Evolutionary conservation across 2,329 filamentous ascomycete genomes (phyloP).

Genomic region (Phialophora verrucosa): DNA sequence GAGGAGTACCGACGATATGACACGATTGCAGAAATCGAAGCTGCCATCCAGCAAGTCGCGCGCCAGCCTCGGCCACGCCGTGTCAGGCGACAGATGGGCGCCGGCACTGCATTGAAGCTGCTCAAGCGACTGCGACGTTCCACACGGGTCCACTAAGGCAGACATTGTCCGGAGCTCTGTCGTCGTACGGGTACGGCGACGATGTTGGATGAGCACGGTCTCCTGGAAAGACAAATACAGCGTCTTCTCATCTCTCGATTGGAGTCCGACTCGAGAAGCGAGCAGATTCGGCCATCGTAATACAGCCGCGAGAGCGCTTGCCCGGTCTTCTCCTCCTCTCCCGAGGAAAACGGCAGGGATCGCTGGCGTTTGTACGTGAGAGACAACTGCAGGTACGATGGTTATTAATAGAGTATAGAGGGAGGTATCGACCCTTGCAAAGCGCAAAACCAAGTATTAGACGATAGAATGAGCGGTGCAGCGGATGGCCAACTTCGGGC

Average conservation of each 20-base stretch:
- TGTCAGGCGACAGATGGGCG: not conserved
- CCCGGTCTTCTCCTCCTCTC: no score
- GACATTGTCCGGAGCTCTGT: not conserved
- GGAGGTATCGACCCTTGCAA: not conserved
- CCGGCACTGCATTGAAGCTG: not conserved
- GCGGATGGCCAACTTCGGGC: no score
- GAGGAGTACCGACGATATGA: constrained; percentile 10
- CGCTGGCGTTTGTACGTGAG: no score
- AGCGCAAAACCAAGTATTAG: not conserved
- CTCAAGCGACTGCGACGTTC: not conserved
- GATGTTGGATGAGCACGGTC: no score
- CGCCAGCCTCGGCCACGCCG: not conserved
- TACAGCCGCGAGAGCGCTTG: no score
- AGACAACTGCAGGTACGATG: no score
- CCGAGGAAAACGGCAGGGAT: no score
- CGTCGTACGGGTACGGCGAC: not conserved
- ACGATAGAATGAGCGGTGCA: not conserved
- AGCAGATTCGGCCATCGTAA: no score
- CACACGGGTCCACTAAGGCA: not conserved
- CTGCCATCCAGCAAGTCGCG: constrained; percentile 2
- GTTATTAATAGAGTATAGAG: no score
- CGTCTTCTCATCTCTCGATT: not conserved
- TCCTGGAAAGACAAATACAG: not conserved
- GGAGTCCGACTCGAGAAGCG: no score
- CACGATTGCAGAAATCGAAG: constrained; percentile 5